Base-by-base conservation (phyloP, 2,329 filamentous ascomycete species). In the Hypoxylon rubiginosum region DNA sequence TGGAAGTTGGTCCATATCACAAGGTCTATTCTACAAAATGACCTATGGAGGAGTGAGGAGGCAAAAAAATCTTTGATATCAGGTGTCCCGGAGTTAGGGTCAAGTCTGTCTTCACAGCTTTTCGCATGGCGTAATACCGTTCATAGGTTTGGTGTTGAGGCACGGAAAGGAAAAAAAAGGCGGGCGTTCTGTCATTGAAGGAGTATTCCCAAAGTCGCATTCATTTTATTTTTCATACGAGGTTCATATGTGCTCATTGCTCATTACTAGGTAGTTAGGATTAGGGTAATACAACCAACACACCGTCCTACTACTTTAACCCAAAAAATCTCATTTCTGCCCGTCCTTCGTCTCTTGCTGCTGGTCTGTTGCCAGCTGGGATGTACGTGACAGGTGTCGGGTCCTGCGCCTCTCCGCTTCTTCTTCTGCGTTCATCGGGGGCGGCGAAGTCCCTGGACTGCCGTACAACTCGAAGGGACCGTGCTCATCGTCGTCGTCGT, bases 381-480 rank as follows among this genome's bases (percentile, higher is more conserved):
- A 36, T 45, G 60, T 46, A 36, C 48, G 48, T 26, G 62, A 64
- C 36, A 48, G 13, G 13, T 36, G 53, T 21, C 17, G 41, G 24
- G 28, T 17, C 21, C 65, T 64, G 19, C 30, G 59, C 45, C 21
- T 39, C 19, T 62, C 64, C 17, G 54, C n/a, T n/a, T n/a, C 53
- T 54, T 71, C 64, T n/a, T 69, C 64, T 9, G 43, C 41, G 15
- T 53, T 71, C 58, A 69, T 59, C 10, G 58, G 68, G 30, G 66
- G 53, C 7, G 71, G 69, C 11, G 72, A 67, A 24, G 60, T 50
- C 39, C 69, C 66, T 4, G 78, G 79, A 7, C 77, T 78, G 21
- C 82, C 84, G 58, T 84, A 80, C 39, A 87, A 70, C 73, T 86
- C 85, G 53, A 79, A 81, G 19, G 78, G 52, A 11, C 61, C 66